Evolutionary conservation across 495 filamentous ascomycete genomes (phyloP).

Genomic region (Cenococcum geophilum): DNA sequence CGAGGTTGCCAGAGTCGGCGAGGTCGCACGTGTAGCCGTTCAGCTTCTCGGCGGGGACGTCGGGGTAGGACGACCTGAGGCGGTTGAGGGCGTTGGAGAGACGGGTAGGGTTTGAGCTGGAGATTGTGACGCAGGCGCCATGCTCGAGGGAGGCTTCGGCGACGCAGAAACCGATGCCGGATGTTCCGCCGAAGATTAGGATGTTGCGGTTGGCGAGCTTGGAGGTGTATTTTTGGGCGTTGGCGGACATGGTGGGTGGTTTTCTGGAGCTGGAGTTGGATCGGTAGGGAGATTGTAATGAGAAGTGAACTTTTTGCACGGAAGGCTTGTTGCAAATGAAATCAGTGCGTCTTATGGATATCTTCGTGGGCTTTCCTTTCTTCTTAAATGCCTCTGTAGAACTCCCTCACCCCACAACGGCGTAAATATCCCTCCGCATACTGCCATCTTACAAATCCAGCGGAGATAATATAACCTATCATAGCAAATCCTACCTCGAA

Average conservation of each 20-base stretch:
- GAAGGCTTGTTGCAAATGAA: neutral
- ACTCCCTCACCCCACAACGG: too few relatives aligned
- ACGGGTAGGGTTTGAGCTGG: constrained; percentile 45
- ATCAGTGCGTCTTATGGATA: too few relatives aligned
- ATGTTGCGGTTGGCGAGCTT: constrained; percentile 2
- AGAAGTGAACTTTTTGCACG: neutral
- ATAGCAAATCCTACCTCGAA: neutral
- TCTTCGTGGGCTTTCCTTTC: too few relatives aligned
- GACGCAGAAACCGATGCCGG: constrained; percentile 27
- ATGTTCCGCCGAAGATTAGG: constrained; percentile 29
- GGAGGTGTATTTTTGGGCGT: constrained; percentile 3
- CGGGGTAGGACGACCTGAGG: constrained; percentile 39
- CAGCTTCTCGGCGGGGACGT: constrained; percentile 30
- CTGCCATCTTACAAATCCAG: too few relatives aligned
- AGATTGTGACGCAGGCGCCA: constrained; percentile 48
- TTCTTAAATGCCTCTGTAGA: too few relatives aligned
- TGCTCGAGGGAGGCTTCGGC: constrained; percentile 28
- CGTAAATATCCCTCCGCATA: too few relatives aligned
- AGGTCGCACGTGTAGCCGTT: constrained; percentile 50
- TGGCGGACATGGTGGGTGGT: constrained; percentile 1
- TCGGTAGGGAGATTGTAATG: neutral
- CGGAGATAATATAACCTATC: neutral
- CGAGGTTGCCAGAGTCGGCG: constrained; percentile 37
- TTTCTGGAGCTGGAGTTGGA: neutral
- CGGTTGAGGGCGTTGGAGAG: constrained; percentile 39